phyloP scores from a whole-genome alignment of 257 asterid species.

The Penstemon newberryi region DNA sequence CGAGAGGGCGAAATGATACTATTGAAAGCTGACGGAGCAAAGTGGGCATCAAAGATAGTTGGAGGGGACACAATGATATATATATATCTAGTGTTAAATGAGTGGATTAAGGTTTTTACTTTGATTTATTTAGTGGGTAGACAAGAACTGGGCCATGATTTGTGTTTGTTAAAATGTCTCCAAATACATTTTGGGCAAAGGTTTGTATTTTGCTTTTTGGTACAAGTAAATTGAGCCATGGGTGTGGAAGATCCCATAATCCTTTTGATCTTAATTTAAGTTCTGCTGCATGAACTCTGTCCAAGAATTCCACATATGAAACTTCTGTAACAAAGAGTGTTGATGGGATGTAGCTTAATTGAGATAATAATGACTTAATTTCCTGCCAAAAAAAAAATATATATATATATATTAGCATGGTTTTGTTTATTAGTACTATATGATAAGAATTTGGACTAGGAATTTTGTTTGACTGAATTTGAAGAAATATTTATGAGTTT shows the following conservation, averaged over 20 bases:
- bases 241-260: slow-evolving; percentile 89
- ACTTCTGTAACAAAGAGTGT: slow-evolving; percentile 67
- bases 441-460: no score
- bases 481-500: neutral
- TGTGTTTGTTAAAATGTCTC: slow-evolving; percentile 62
- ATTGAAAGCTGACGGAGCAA: no score
- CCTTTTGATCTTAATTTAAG: slow-evolving; percentile 61
- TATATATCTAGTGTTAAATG: no score
- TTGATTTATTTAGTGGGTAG: slow-evolving; percentile 84
- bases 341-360: slow-evolving; percentile 70
- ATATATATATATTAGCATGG: slow-evolving; percentile 1
- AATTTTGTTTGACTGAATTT: no score
- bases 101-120: slow-evolving; percentile 40
- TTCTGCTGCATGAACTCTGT: slow-evolving; percentile 83
- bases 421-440: neutral
- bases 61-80: no score
- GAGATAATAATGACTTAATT: slow-evolving; percentile 56
- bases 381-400: slow-evolving; percentile 53
- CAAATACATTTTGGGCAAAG: slow-evolving; percentile 71
- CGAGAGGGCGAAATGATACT: no score
- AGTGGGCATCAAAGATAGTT: no score
- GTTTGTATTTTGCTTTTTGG: slow-evolving; percentile 64
- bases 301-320: slow-evolving; percentile 77
- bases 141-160: slow-evolving; percentile 76
- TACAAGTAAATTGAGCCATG: slow-evolving; percentile 92